Percentiles rank a stretch among this genome's conserved stretches.
These are phyloP conservation scores for Pleurozium schreberi DNA, from an alignment of 225 moss, liverwort and hornwort genomes.

Conservation along the genomic window DNA sequence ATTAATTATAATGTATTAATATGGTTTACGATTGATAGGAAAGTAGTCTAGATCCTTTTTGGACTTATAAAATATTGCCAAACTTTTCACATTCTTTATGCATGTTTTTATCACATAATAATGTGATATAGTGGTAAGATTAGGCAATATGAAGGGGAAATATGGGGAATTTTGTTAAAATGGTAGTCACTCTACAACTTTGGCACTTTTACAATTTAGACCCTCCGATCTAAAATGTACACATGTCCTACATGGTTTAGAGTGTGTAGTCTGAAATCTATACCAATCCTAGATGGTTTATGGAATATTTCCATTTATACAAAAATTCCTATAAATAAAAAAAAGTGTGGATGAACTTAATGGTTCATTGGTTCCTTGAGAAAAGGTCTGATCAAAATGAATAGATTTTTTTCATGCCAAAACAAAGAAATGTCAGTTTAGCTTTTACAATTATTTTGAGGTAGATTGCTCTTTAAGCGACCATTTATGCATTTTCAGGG, in stretches of 20 bases:
- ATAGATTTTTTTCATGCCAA: neutral
- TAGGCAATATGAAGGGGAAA: neutral
- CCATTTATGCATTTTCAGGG: too few species aligned
- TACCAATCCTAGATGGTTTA: too few species aligned
- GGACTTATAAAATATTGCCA: neutral
- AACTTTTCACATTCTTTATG: neutral
- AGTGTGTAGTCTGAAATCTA: too few species aligned
- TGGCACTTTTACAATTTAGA: too few species aligned
- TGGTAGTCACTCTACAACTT: too few species aligned
- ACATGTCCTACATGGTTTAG: too few species aligned
- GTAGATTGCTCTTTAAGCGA: too few species aligned
- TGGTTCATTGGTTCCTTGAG: neutral
- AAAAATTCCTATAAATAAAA: too few species aligned
- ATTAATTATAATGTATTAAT: neutral
- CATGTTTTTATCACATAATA: neutral
- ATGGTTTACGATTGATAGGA: neutral
- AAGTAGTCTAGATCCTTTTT: neutral
- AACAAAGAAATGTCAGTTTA: accelerated
- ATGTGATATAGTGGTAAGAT: neutral
- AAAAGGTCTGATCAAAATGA: neutral
- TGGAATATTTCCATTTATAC: too few species aligned
- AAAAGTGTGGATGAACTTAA: neutral
- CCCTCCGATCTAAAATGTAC: too few species aligned
- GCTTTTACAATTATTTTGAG: neutral
- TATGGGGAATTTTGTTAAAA: too few species aligned